Evolutionary conservation across 768 basidiomycete genomes (phyloP), one percentile per base, ranked within the genome.

Genomic region (Russula virescens): DNA sequence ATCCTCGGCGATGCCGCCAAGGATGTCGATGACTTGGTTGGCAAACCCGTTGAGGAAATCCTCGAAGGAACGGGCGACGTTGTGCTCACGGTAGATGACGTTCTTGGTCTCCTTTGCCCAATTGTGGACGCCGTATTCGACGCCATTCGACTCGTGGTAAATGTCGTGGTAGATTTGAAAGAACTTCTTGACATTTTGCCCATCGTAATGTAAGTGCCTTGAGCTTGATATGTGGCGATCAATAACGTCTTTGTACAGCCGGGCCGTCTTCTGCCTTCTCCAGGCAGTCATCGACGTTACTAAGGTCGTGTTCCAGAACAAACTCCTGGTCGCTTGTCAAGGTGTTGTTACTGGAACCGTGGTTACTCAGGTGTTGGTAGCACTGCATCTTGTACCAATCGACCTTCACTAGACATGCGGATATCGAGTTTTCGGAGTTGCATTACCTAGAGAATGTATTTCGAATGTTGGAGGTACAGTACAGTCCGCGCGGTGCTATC

Each of bases 21-120:
- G 31, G 34, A 66, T 14, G 63, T 78, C 26, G 31, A 74, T 47
- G 67, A 23, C 8, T 72, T 78, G 55, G 63, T 64, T 40, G 71
- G 71, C 45, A 34, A 63, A 38, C 62, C 71, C 1, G 9, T 59
- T 1, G 63, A 62, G 5, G 63, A 69, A 10, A 69, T 78, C 63
- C 61, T 76, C 60, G 68, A 67, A 6, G 50, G 68, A 23, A 66
- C 64, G 28, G 61, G 68, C 1, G 72, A 68, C 10, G 71, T 60
- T 6, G 31, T 57, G 42, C 46, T 74, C 68, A 71, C 71, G 7
- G 71, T 75, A 23, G 16, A 62, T 1, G 66, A 67, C 3, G 54
- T 78, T 34, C 71, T 70, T 3, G 8, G 3, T 1, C 60, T 54
- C 35, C 16, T 61, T 19, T 8, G 5, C 18, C 5, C 21, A 5